These are phyloP conservation scores for Echinochloa phyllopogon DNA, from an alignment of 176 grass and related monocot species.

Conservation along the genomic window DNA sequence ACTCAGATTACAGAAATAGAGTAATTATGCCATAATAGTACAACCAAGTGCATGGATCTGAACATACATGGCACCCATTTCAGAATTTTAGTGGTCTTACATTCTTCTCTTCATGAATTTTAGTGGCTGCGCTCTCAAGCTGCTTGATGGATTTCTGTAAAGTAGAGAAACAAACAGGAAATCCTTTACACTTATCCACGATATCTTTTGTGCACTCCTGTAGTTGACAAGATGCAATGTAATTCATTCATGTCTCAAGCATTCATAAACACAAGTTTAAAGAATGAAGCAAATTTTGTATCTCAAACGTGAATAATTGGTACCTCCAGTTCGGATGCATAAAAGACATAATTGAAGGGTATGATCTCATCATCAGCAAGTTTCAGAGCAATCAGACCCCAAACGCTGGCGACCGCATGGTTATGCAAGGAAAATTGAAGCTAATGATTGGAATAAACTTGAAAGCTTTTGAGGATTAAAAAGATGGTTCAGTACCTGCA, in stretches of 20 bases:
- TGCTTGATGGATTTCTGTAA: slow-evolving; percentile 72
- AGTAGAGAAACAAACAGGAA: slow-evolving; percentile 67
- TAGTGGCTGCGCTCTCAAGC: slow-evolving; percentile 58
- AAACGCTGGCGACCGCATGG: slow-evolving; percentile 71
- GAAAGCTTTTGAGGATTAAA: neutral
- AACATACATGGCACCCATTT: no score
- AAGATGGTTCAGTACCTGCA: slow-evolving; percentile 58
- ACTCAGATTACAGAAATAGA: no score
- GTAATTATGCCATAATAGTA: no score
- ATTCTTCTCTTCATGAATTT: slow-evolving; percentile 64
- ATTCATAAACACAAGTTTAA: neutral
- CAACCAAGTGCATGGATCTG: no score
- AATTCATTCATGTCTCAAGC: slow-evolving; percentile 20
- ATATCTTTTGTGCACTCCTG: slow-evolving; percentile 57
- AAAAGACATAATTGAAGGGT: slow-evolving; percentile 78
- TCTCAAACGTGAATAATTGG: slow-evolving; percentile 17
- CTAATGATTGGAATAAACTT: neutral
- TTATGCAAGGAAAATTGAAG: slow-evolving; percentile 9
- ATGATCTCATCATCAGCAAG: slow-evolving; percentile 90
- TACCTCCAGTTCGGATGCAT: slow-evolving; percentile 62
- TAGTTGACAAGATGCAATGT: neutral
- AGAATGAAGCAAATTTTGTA: neutral
- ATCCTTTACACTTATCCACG: slow-evolving; percentile 49
- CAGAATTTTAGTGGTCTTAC: no score
- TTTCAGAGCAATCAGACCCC: slow-evolving; percentile 88